phyloP scores from a whole-genome alignment of 768 basidiomycete species.

The Calocera cornea region DNA sequence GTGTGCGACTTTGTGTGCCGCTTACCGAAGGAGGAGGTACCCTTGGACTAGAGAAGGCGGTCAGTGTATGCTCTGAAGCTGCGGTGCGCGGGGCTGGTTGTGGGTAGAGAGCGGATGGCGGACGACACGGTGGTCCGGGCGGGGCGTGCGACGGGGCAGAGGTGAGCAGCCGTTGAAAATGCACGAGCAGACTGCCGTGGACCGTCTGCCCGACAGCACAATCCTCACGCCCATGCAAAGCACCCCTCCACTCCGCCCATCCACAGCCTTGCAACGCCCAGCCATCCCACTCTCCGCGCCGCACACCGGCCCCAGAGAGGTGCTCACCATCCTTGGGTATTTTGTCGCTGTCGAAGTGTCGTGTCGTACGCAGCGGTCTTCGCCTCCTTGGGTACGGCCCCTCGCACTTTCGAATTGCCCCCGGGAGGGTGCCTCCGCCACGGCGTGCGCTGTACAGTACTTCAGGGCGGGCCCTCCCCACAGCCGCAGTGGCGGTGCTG shows the following conservation, averaged over 20 bases:
- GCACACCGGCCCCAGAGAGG: not conserved
- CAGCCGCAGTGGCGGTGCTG: not conserved
- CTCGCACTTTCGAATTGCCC: not conserved
- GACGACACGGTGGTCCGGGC: not conserved
- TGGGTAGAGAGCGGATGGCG: not conserved
- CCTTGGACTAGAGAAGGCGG: constrained; percentile 19
- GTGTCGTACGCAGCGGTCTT: not conserved
- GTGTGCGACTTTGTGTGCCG: constrained; percentile 95
- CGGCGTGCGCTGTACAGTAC: not conserved
- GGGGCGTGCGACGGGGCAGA: no score
- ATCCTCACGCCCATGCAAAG: no score
- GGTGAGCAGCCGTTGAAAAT: no score
- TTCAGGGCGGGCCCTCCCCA: not conserved
- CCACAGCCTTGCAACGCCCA: not conserved
- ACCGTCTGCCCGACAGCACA: no score
- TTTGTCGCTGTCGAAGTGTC: not conserved
- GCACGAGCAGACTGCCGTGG: no score
- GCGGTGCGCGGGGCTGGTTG: not conserved
- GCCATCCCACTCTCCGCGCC: not conserved
- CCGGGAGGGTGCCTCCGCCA: not conserved
- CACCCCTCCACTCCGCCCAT: no score
- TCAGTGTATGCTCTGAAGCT: not conserved
- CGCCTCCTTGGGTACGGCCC: not conserved
- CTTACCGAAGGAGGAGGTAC: constrained; percentile 97
- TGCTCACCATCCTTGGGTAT: not conserved